Base-by-base conservation (phyloP, 2,329 filamentous ascomycete species). In the Pseudophaeomoniella oleicola region DNA sequence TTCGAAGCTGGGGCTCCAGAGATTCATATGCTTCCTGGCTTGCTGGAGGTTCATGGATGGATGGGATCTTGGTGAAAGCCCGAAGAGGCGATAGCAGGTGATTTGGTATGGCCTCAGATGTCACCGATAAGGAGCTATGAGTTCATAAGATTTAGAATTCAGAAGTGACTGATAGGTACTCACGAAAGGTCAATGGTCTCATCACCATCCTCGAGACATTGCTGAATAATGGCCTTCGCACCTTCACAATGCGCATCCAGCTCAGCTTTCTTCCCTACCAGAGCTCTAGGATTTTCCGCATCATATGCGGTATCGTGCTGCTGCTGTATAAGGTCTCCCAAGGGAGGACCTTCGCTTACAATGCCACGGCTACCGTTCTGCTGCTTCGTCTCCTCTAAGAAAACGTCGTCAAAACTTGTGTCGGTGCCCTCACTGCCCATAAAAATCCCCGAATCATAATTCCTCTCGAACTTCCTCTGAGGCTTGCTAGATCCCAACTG, bases 391-490 rank as follows among this genome's bases (percentile, higher is more conserved):
- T 17, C 9, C 10, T 32, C 32, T 13, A 54, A 44, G 34, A 55
- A 38, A 32, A 59, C 47, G 32, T 62, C 58, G 37, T 62, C 60
- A 15, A 57, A 51, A 46, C 55, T 59, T 10, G 37, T 50, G 3
- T 46, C 49, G 5, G 57, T 57, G 39, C 60, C 58, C 45, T 65
- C 62, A 44, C 61, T 64, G 2, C 55, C 59, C 60, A 65, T 62
- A 55, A 61, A 66, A 9, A 66, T 59, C 39, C 62, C 62, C 46
- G 59, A 63, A 39, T 65, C 62, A 17, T 62, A 49, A 41, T 62
- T 48, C 15, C 62, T 51, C 46, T 60, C 62, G 31, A 64, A 64
- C 29, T 58, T 55, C 3, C 52, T 54, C 38, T 60, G 50, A 43
- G 58, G 59, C 6, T 50, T 50, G 45, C 58, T 59, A 17, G 49